Evolutionary conservation across 2,329 filamentous ascomycete genomes (phyloP), one percentile per base, ranked within the genome.

Genomic region (Sporothrix schenckii): DNA sequence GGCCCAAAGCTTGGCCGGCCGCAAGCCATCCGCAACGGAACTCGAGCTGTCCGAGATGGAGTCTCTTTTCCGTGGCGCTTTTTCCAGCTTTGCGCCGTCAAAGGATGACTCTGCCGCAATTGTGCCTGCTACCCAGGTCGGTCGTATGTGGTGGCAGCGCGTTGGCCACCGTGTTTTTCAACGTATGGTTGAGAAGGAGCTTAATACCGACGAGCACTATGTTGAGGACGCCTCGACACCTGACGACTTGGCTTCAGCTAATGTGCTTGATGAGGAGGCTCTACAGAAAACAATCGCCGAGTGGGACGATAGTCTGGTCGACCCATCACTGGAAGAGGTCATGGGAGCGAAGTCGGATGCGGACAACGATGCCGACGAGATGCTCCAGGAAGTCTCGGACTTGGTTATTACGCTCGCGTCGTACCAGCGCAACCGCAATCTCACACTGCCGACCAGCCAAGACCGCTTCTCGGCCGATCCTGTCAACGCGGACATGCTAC

Each of bases 41-140:
- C 77, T 87, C 0, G 84, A 91, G 76, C 82, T 87, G 75, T 86
- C 87, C 3, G 90, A 91, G 77, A 87, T 93, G 80, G 91, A 94
- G 74, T 85, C 89, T 0, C 81, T 94, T 11, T 94, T 94, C 76
- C 86, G 91, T 41, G 88, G 90, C 69, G 91, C 89, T 1, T 94
- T 93, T 78, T 93, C 91, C 0, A 91, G 90, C 76, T 94, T 94
- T 78, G 92, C 92, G 6, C 92, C 92, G 0, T 88, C 86, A 67
- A 89, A 87, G 75, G 92, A 94, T 78, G 89, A 94, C 76, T 86
- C 90, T 3, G 87, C 85, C 14, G 90, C 92, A 6, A 83, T 93
- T 70, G 83, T 93, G 3, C 87, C 92, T 0, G 88, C 89, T 1
- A 87, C 87, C 47, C 84, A 88, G 66, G 87, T 91, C 71, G 88